Base-by-base conservation (phyloP, 2,329 filamentous ascomycete species). In the Penicillium crustosum region DNA sequence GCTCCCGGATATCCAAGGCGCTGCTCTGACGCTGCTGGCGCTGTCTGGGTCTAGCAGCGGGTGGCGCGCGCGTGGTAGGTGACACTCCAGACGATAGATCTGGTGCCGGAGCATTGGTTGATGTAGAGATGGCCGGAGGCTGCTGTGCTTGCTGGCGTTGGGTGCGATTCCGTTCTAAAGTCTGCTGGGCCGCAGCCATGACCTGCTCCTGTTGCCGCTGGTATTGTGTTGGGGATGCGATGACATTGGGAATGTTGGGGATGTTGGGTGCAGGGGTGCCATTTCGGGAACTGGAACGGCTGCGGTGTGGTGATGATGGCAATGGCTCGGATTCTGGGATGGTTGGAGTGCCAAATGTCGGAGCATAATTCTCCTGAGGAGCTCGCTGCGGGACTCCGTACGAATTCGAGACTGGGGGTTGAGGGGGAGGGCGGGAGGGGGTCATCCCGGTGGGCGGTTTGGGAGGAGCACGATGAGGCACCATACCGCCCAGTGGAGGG, bases 401-500 rank as follows among this genome's bases (percentile, higher is more conserved):
- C 23, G 59, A 83, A 64, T 82, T 72, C n/a, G 75, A 59, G 13
- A 70, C 67, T 15, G 75, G 73, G 35, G 76, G 72, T 59, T 76
- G 76, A 23, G 79, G 78, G 9, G 79, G 70, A 60, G 75, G 69
- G 50, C 79, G 75, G 60, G 70, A 68, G 44, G 79, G 77, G 7
- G 65, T 72, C 61, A 76, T 73, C 57, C 67, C 65, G 36, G 74
- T 83, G 49, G 93, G 94, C n/a, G 93, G 90, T 75, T 90, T 90
- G 51, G 93, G 94, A 45, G 93, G 92, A 54, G 91, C 90, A 60
- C 94, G 86, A 69, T 86, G 89, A 49, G 94, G 93, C 70, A 96
- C 82, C 68, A 92, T 79, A 61, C 75, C 77, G 52, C 83, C 83
- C 67, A 72, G 77, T 74, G 69, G 63, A 23, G 73, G 72, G 53